phyloP scores from a whole-genome alignment of 495 filamentous ascomycete genomes.

The Neurospora tetraspora region DNA sequence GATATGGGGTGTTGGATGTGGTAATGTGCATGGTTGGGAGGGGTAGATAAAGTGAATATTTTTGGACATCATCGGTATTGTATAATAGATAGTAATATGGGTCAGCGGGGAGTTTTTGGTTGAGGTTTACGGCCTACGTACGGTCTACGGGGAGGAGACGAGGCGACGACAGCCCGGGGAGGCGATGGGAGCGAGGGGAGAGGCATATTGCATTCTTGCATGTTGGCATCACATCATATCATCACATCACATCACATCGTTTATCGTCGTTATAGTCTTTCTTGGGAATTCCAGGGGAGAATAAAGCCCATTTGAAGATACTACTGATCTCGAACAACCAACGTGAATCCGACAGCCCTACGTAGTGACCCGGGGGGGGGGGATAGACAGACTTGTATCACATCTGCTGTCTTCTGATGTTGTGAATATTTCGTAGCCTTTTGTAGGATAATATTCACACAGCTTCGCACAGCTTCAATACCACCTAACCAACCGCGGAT shows the following conservation, averaged over 20 bases:
- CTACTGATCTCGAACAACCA: too few species aligned
- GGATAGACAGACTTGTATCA: too few species aligned
- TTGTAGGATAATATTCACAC: too few species aligned
- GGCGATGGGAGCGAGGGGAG: not conserved
- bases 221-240: not conserved
- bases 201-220: not conserved
- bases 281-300: not conserved
- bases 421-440: too few species aligned
- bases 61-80: not conserved
- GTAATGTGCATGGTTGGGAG: not conserved
- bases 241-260: not conserved
- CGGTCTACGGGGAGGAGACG: not conserved
- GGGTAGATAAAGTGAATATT: not conserved
- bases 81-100: not conserved
- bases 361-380: too few species aligned
- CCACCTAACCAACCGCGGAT: too few species aligned
- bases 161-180: not conserved
- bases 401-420: too few species aligned
- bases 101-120: not conserved
- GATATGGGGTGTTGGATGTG: not conserved
- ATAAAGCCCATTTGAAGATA: not conserved
- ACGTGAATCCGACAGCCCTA: too few species aligned
- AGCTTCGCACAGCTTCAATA: too few species aligned
- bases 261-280: not conserved
- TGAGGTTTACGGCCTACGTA: not conserved